Evolutionary conservation across 2,329 filamentous ascomycete genomes (phyloP).

Genomic region (Calonectria hawksworthii): DNA sequence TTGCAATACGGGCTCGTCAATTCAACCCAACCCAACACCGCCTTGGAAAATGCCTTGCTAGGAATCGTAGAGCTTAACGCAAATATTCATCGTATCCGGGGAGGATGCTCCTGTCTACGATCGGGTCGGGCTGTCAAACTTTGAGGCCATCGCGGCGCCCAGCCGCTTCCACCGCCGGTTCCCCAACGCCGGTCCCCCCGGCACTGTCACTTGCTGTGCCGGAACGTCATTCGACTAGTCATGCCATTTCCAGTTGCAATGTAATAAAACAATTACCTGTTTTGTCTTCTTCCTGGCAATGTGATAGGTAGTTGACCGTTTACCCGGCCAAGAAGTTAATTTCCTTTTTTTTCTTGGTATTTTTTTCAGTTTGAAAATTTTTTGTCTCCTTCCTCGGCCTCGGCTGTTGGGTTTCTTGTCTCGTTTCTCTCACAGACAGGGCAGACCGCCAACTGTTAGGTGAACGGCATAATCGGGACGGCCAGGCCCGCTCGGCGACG

Average conservation of each 20-base stretch:
- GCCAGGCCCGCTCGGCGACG: not conserved
- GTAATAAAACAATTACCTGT: constrained; percentile 13
- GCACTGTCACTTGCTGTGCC: not conserved
- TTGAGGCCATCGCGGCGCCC: constrained; percentile 10
- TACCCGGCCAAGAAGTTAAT: not conserved
- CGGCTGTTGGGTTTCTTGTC: not conserved
- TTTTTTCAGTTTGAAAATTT: not conserved
- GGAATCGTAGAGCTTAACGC: constrained; percentile 4
- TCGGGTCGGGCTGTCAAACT: constrained; percentile 1
- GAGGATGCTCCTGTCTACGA: not conserved
- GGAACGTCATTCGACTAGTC: constrained; percentile 40
- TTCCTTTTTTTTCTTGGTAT: not conserved
- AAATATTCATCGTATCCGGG: constrained; percentile 10
- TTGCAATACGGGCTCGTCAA: not conserved
- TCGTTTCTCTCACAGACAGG: not conserved
- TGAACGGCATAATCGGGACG: not conserved
- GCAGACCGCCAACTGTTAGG: not conserved
- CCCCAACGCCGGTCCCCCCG: constrained; percentile 1
- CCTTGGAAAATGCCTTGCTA: constrained; percentile 10
- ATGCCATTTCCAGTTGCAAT: constrained; percentile 22
- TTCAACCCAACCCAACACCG: not conserved
- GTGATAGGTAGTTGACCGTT: not conserved
- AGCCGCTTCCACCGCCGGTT: constrained; percentile 12
- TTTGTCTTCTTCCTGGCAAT: not conserved
- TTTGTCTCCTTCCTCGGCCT: not conserved